These are phyloP conservation scores for Hanseniaspora valbyensis DNA, from an alignment of 805 yeast genomes.

Conservation along the genomic window DNA sequence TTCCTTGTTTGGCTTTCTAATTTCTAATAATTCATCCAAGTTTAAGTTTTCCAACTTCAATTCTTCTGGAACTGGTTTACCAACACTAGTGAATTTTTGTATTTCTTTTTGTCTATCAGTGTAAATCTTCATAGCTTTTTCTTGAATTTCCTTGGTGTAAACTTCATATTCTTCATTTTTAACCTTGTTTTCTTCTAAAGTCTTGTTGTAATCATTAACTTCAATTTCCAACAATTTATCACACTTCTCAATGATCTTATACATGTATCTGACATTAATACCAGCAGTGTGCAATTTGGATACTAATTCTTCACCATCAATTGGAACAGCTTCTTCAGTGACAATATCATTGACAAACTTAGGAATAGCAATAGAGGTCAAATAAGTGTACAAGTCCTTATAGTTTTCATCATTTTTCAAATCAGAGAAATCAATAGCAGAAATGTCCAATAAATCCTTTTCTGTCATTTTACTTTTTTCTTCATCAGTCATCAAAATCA, in stretches of 20 bases:
- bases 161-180: conserved; percentile 28
- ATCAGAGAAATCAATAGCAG: conserved; percentile 21
- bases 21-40: conserved; percentile 25
- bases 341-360: conserved; percentile 46
- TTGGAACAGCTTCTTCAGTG: conserved; percentile 47
- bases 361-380: conserved; percentile 49
- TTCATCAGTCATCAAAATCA: conserved; percentile 34
- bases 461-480: conserved; percentile 20
- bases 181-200: conserved; percentile 23
- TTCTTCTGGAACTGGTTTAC: conserved; percentile 30
- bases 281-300: conserved; percentile 65
- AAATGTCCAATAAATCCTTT: conserved; percentile 24
- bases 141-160: conserved; percentile 28
- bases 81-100: conserved; percentile 26
- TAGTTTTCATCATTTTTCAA: conserved; percentile 41
- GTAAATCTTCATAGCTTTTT: conserved; percentile 21
- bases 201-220: conserved; percentile 20
- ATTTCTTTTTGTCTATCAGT: conserved; percentile 30
- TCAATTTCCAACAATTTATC: conserved; percentile 24
- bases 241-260: conserved; percentile 33
- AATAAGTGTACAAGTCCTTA: conserved; percentile 55
- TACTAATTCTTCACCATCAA: conserved; percentile 71
- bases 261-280: conserved; percentile 81
- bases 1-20: conserved; percentile 29
- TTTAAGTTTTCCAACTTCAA: conserved; percentile 26